A percentile compares a stretch with the other conserved stretches of the same genome.
Evolutionary conservation across 2,329 filamentous ascomycete species (phyloP).

Genomic region (Botryotinia globosa): DNA sequence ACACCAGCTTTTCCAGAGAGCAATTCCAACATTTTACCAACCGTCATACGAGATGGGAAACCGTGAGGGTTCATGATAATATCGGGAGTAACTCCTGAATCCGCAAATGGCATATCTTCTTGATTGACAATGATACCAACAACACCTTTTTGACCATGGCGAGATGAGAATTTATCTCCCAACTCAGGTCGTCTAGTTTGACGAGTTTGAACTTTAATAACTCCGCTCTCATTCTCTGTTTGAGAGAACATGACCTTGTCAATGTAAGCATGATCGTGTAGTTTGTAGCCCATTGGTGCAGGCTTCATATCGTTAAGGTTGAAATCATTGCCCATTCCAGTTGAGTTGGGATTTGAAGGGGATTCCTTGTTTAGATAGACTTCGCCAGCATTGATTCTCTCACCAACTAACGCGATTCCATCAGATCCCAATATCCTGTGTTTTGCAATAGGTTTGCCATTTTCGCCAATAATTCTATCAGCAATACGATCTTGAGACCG

Average conservation of each 20-base stretch:
- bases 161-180: slow-evolving; percentile 97
- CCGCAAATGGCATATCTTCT: slow-evolving; percentile 94
- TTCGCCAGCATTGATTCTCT: slow-evolving; percentile 73
- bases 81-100: slow-evolving; percentile 86
- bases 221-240: slow-evolving; percentile 78
- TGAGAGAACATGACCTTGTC: slow-evolving; percentile 95
- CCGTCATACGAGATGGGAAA: slow-evolving; percentile 99
- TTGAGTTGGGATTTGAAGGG: slow-evolving; percentile 73
- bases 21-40: slow-evolving; percentile 95
- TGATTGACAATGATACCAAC: slow-evolving; percentile 96
- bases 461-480: slow-evolving; percentile 52
- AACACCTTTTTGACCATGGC: slow-evolving; percentile 97
- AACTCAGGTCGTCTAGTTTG: slow-evolving; percentile 93
- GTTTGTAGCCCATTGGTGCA: slow-evolving; percentile 73
- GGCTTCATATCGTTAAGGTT: slow-evolving; percentile 62
- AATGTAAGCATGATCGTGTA: slow-evolving; percentile 81
- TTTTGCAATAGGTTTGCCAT: slow-evolving; percentile 63
- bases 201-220: slow-evolving; percentile 94
- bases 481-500: slow-evolving; percentile 66
- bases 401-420: slow-evolving; percentile 83
- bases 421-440: slow-evolving; percentile 77
- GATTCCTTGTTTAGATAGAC: slow-evolving; percentile 88
- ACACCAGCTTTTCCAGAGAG: slow-evolving; percentile 92
- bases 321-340: slow-evolving; percentile 66
- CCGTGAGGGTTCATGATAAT: slow-evolving; percentile 99